A percentile compares a stretch with the other conserved stretches of the same genome.
phyloP scores from a whole-genome alignment of 2,329 filamentous ascomycete species.

The Aspergillus calidoustus region DNA sequence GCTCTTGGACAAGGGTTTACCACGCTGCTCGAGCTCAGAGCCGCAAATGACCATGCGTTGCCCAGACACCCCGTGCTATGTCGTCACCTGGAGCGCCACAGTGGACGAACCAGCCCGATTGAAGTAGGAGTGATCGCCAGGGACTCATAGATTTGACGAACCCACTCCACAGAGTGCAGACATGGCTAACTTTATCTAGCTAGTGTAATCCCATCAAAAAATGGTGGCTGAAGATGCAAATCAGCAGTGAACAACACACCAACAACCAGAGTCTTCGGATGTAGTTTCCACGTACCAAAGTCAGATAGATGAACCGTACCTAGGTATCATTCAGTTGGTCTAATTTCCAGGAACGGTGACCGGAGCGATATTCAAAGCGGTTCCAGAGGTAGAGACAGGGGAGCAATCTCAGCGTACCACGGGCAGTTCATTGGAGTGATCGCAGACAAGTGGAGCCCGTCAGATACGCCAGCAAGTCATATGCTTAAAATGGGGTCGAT shows the following conservation, averaged over 20 bases:
- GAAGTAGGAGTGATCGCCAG: not conserved
- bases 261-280: not conserved
- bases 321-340: not conserved
- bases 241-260: not conserved
- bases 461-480: not conserved
- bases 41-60: not conserved
- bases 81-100: not conserved
- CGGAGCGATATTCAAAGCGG: not conserved
- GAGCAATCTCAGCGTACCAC: not conserved
- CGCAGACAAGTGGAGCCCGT: not conserved
- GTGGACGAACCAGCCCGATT: not conserved
- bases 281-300: not conserved
- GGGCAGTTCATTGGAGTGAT: not conserved
- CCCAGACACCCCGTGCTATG: not conserved
- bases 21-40: not conserved
- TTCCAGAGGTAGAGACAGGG: not conserved
- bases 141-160: not conserved
- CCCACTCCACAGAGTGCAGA: not conserved
- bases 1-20: not conserved
- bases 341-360: not conserved
- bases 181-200: slow-evolving; percentile 5
- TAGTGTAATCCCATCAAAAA: not conserved
- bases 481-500: not conserved
- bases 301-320: not conserved
- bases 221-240: slow-evolving; percentile 2